A percentile compares a stretch with the other conserved stretches of the same genome.
These are phyloP conservation scores for Aureobasidium sp. DNA, from an alignment of 2,329 filamentous ascomycete genomes.

Conservation along the genomic window DNA sequence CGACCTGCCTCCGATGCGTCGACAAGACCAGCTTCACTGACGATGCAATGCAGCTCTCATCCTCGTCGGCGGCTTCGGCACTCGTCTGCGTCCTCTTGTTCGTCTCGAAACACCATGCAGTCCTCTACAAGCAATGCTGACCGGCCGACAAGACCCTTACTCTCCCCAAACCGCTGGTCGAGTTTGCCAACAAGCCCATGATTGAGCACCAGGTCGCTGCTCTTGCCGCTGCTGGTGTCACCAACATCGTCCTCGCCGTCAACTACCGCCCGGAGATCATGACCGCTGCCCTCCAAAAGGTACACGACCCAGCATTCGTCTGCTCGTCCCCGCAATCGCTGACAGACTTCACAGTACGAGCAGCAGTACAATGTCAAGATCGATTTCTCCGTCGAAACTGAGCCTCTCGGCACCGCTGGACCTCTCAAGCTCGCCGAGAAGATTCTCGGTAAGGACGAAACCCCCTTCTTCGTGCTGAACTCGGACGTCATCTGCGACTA, in stretches of 20 bases:
- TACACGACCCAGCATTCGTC: conserved; percentile 31
- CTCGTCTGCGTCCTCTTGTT: conserved; percentile 92
- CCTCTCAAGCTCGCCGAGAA: conserved; percentile 92
- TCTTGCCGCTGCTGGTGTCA: conserved; percentile 86
- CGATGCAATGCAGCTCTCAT: conserved; percentile 66
- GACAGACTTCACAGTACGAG: conserved; percentile 60
- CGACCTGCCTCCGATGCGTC: neutral
- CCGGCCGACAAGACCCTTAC: conserved; percentile 68
- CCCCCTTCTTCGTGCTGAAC: conserved; percentile 97
- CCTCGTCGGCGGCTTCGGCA: conserved; percentile 98
- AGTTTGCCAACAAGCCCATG: conserved; percentile 99
- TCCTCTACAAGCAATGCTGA: neutral
- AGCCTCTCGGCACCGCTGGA: conserved; percentile 90
- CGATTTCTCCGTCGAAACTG: conserved; percentile 92
- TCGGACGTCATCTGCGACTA: conserved; percentile 98
- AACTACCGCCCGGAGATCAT: conserved; percentile 99
- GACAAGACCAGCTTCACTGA: conserved; percentile 18
- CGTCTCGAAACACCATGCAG: conserved; percentile 19
- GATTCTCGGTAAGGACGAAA: conserved; percentile 86
- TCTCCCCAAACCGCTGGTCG: conserved; percentile 92
- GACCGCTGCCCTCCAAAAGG: conserved; percentile 87
- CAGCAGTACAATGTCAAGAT: conserved; percentile 89
- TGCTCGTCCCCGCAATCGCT: conserved; percentile 11
- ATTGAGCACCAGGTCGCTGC: conserved; percentile 97
- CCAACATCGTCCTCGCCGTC: conserved; percentile 94